phyloP scores from a whole-genome alignment of 495 filamentous ascomycete species.

The Bombardia bombarda region DNA sequence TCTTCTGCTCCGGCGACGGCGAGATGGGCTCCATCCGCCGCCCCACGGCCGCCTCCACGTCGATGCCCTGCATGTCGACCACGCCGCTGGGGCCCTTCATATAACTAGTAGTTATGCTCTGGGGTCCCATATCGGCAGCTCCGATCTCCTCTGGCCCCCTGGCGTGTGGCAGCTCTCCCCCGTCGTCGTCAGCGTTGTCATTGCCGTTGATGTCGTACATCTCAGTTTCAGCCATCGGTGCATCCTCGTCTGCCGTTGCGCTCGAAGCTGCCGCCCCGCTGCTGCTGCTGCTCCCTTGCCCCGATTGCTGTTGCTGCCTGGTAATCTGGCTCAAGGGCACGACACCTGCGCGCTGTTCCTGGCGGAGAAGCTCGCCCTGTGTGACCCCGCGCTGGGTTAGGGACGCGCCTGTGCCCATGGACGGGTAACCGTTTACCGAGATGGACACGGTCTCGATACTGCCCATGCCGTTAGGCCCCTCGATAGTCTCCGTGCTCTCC shows the following conservation, averaged over 20 bases:
- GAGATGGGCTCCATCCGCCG: conserved; percentile 27
- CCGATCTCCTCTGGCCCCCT: conserved; percentile 76
- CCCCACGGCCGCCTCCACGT: conserved; percentile 47
- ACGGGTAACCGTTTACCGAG: conserved; percentile 53
- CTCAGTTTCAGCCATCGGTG: conserved; percentile 16
- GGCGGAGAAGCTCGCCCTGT: conserved; percentile 69
- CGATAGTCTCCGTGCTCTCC: conserved; percentile 61
- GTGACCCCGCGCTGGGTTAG: conserved; percentile 46
- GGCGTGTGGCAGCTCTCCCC: conserved; percentile 68
- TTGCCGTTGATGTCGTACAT: conserved; percentile 28
- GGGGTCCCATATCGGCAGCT: conserved; percentile 78
- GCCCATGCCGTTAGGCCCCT: conserved; percentile 63
- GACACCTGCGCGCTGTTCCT: conserved; percentile 68
- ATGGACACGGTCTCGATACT: conserved; percentile 66
- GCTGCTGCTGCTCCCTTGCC: conserved; percentile 7
- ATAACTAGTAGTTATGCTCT: conserved; percentile 32
- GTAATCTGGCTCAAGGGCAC: conserved; percentile 45
- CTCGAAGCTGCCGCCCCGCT: conserved; percentile 3
- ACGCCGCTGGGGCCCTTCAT: conserved; percentile 18
- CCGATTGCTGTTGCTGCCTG: conserved; percentile 17
- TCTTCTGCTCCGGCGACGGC: not conserved
- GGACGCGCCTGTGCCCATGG: conserved; percentile 23
- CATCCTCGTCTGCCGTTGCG: conserved; percentile 24
- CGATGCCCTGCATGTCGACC: conserved; percentile 39
- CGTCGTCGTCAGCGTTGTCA: conserved; percentile 23